These are phyloP conservation scores for Cinnamomum chago DNA, from an alignment of 164 flowering plant genomes.

Conservation along the genomic window DNA sequence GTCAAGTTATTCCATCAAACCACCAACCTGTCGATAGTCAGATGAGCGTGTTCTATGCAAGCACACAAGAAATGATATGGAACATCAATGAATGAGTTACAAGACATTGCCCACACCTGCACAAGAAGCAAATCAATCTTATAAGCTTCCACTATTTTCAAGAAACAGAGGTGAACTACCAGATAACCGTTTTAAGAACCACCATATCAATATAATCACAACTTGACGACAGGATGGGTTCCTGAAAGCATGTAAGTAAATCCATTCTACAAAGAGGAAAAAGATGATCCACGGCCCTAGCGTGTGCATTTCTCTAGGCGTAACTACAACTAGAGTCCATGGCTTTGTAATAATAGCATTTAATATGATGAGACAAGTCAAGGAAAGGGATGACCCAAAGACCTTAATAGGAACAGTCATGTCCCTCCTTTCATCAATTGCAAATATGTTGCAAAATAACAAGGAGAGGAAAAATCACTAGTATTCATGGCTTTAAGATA, in stretches of 20 bases:
- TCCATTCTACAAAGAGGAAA: not conserved
- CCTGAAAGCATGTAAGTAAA: not conserved
- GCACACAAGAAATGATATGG: constrained; percentile 41
- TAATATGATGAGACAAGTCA: too few species aligned
- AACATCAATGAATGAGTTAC: constrained; percentile 35
- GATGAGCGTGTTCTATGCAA: constrained; percentile 43
- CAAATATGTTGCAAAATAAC: too few species aligned
- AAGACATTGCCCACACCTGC: constrained; percentile 61
- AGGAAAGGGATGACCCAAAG: too few species aligned
- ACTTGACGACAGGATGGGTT: not conserved
- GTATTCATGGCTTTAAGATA: too few species aligned
- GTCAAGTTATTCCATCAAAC: not conserved
- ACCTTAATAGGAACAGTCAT: too few species aligned
- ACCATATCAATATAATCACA: not conserved
- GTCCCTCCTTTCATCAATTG: too few species aligned
- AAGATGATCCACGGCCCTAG: not conserved
- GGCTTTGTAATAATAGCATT: too few species aligned
- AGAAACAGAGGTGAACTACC: too few species aligned
- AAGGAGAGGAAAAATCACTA: too few species aligned
- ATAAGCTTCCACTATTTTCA: not conserved
- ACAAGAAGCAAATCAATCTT: not conserved
- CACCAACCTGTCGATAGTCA: constrained; percentile 67
- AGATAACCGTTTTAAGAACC: not conserved
- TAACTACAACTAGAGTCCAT: too few species aligned
- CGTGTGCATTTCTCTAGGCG: too few species aligned